phyloP scores from a whole-genome alignment of 73 alveolate genomes.

The Paramecium tetraurelia region DNA sequence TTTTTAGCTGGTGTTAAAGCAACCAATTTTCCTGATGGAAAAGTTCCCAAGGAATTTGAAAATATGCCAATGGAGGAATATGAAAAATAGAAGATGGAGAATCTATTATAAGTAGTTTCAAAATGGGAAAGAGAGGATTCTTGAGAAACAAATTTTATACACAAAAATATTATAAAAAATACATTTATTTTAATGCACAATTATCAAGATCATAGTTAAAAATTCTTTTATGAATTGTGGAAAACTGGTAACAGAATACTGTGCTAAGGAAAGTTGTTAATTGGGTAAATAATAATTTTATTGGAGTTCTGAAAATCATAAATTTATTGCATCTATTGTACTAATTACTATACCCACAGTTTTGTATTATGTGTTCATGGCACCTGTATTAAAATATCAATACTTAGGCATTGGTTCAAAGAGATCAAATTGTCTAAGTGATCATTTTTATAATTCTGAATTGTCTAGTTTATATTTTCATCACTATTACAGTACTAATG shows the following conservation, averaged over 20 bases:
- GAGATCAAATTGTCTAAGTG: not conserved
- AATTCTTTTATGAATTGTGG: constrained; percentile 51
- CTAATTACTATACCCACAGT: constrained; percentile 46
- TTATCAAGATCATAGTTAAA: not conserved
- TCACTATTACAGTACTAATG: constrained; percentile 21
- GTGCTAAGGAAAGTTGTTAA: constrained; percentile 24
- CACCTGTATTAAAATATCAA: constrained; percentile 22
- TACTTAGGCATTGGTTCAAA: constrained; percentile 12
- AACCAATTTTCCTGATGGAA: constrained; percentile 27
- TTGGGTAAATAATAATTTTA: constrained; percentile 46
- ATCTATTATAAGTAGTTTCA: not conserved
- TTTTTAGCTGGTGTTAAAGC: not conserved
- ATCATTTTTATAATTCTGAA: not conserved
- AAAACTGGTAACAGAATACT: constrained; percentile 52
- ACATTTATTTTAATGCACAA: not conserved
- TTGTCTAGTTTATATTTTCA: not conserved
- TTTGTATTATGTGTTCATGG: constrained; percentile 41
- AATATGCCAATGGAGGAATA: not conserved
- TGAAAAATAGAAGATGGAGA: constrained; percentile 42
- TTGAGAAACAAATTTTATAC: not conserved
- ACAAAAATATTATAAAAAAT: not conserved
- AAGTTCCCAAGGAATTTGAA: not conserved
- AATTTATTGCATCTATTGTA: constrained; percentile 50
- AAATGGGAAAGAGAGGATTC: constrained; percentile 53
- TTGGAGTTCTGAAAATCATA: constrained; percentile 58